Evolutionary conservation across 148 eudicot species (phyloP).

Genomic region (Persicaria maculosa): DNA sequence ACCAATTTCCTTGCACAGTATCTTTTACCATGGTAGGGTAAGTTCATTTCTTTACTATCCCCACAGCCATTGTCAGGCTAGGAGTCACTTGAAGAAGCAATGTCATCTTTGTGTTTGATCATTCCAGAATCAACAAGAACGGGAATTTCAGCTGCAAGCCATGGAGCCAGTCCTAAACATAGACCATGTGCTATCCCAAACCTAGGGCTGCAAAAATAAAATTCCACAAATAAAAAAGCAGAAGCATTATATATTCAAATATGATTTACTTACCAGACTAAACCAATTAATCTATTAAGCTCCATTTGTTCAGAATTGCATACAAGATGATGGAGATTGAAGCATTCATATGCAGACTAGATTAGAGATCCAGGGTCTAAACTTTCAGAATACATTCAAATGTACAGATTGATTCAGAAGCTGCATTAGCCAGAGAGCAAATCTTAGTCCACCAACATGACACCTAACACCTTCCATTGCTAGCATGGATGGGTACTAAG

Average conservation of each 20-base stretch:
- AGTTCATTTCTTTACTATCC: not conserved
- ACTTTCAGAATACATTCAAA: not conserved
- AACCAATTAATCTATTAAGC: not conserved
- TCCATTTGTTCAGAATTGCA: not conserved
- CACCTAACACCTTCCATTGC: not conserved
- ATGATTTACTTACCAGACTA: not conserved
- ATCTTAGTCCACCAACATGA: not conserved
- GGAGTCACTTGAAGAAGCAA: slow-evolving; percentile 55
- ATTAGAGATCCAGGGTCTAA: not conserved
- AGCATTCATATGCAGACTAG: no score
- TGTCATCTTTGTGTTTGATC: slow-evolving; percentile 95
- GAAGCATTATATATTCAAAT: not conserved
- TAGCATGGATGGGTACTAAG: not conserved
- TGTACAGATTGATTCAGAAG: not conserved
- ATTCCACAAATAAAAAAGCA: not conserved
- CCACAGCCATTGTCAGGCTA: slow-evolving; percentile 16
- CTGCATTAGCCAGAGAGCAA: not conserved
- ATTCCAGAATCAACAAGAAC: slow-evolving; percentile 96
- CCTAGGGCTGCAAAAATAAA: slow-evolving; percentile 62
- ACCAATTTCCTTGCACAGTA: slow-evolving; percentile 19
- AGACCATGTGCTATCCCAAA: slow-evolving; percentile 97
- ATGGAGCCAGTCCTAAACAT: slow-evolving; percentile 96
- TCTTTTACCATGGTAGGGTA: not conserved
- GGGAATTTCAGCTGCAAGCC: slow-evolving; percentile 98
- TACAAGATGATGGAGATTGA: not conserved